Percentiles rank a stretch among this genome's conserved stretches.
phyloP scores from a whole-genome alignment of 352 stramenopile genomes.

The Phytopythium boreale region DNA sequence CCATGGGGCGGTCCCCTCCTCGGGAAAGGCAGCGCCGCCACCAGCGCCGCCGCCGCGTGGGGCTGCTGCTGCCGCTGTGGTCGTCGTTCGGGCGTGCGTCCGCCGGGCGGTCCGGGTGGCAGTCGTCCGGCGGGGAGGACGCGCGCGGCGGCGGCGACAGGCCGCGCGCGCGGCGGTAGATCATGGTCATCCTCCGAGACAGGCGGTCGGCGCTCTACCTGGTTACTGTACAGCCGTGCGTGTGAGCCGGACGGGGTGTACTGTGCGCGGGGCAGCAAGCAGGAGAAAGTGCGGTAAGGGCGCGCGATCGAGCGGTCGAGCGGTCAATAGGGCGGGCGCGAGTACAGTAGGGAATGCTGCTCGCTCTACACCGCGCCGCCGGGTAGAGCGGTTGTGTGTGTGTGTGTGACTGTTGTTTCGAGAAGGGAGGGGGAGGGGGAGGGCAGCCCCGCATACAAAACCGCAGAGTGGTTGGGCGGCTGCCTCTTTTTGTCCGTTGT shows the following conservation, averaged over 20 bases:
- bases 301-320: too few relatives aligned
- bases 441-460: not conserved
- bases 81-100: not conserved
- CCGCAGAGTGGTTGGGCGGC: too few relatives aligned
- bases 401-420: too few relatives aligned
- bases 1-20: conserved; percentile 13
- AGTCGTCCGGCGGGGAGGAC: conserved; percentile 12
- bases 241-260: too few relatives aligned
- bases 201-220: not conserved
- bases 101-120: not conserved
- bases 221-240: too few relatives aligned
- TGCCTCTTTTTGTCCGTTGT: too few relatives aligned
- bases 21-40: conserved; percentile 14
- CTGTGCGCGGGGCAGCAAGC: conserved; percentile 6
- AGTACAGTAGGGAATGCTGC: too few relatives aligned
- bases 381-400: conserved; percentile 4
- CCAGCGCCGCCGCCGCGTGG: conserved; percentile 14
- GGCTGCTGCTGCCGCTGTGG: too few relatives aligned
- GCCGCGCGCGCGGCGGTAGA: conserved; percentile 53
- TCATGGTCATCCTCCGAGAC: conserved; percentile 36
- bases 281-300: not conserved
- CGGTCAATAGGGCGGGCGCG: not conserved
- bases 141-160: conserved; percentile 30
- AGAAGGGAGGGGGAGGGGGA: not conserved
- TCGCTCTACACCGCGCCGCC: too few relatives aligned